These are phyloP conservation scores for Harringtonia lauricola DNA, from an alignment of 2,329 filamentous ascomycete genomes.

Conservation along the genomic window DNA sequence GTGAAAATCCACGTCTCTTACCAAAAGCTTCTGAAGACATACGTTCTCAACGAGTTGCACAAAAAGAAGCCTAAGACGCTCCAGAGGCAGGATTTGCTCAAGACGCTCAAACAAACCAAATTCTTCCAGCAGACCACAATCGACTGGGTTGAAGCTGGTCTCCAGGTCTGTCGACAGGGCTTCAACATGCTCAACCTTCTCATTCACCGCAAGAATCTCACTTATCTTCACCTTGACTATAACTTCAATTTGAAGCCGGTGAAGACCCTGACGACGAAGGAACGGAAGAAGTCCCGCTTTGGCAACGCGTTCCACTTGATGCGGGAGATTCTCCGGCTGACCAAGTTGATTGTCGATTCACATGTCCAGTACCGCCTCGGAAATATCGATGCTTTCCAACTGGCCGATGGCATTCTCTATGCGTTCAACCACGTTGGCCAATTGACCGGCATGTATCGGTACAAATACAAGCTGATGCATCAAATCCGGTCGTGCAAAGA, in stretches of 20 bases:
- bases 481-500: conserved; percentile 99
- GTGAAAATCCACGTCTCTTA: conserved; percentile 98
- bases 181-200: conserved; percentile 99
- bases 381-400: conserved; percentile 97
- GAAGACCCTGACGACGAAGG: conserved; percentile 96
- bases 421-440: conserved; percentile 99
- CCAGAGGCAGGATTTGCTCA: conserved; percentile 85
- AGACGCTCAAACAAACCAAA: conserved; percentile 87
- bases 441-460: conserved; percentile 97
- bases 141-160: conserved; percentile 96
- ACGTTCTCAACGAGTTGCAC: conserved; percentile 91
- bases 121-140: conserved; percentile 99
- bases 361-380: conserved; percentile 96
- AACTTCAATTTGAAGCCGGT: conserved; percentile 99
- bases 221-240: conserved; percentile 96
- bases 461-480: conserved; percentile 99
- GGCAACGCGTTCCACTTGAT: conserved; percentile 98
- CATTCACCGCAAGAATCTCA: conserved; percentile 96
- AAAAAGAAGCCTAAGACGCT: conserved; percentile 92
- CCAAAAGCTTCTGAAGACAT: conserved; percentile 94
- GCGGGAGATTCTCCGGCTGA: conserved; percentile 91
- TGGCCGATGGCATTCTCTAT: conserved; percentile 97
- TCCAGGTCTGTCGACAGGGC: conserved; percentile 94
- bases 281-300: conserved; percentile 98
- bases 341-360: conserved; percentile 95